Evolutionary conservation across 129 eudicot species (phyloP), one percentile per base, ranked within the genome.

Genomic region (Tanacetum coccineum): DNA sequence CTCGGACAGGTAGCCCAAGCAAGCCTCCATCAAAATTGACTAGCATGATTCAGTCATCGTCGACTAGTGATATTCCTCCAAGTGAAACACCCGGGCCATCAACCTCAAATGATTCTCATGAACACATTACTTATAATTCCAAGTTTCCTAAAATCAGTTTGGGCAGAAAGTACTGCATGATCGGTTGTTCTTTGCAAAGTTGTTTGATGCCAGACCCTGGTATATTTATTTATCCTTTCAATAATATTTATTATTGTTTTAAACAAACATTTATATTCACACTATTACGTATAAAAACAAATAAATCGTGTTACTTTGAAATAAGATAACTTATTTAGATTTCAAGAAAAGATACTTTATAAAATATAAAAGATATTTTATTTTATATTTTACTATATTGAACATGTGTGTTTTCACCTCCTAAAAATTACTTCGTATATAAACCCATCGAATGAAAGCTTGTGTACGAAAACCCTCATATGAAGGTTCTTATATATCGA

Each of bases 181-280:
- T 80, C 50, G 91, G 91, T 49, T 85, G 91, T 49, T 77, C 91
- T 10, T 12, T 80, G 15, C 57, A 67, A 42, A 73, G 42, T 22
- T 82, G 87, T 53, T 2, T 63, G 53, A 68, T 25, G 5, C 40
- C 59, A 7, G 56, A 19, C 11, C 13, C 2, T 11, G 82, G 87
- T 85, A 79, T 0, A 14, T 13, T 56, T 9, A 44, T 25, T 51
- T 61, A 42, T 32, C 32, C 3, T 64, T 20, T 3, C 2, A 0
- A 14, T 3, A 19, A 36, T 25, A 19, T 22, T 20, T 8, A 20
- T 1, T 19, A 7, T 44, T n/a, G 44, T 8, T 36, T 62, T 40
- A 0, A 14, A 53, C 59, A 53, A 32, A n/a, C 9, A 32, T 32
- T 32, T 4, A 32, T 6, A 32, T 6, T 5, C 6, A 36, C 42